Evolutionary conservation across 176 grass and related monocot genomes (phyloP).

Genomic region (Cenchrus purpureus): DNA sequence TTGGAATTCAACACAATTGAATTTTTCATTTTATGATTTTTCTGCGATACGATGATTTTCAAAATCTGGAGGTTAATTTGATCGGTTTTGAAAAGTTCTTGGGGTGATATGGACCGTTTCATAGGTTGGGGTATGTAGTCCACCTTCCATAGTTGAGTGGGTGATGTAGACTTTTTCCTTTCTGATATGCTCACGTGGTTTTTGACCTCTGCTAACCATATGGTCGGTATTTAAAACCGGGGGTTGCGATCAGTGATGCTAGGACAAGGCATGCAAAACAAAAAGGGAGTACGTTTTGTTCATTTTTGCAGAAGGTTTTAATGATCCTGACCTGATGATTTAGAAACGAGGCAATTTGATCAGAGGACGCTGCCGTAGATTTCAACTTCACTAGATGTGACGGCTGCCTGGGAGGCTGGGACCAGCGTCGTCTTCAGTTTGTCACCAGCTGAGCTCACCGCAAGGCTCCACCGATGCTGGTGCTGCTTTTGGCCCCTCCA

Average conservation of each 20-base stretch:
- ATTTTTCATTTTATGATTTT: too few species aligned
- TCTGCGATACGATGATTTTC: too few species aligned
- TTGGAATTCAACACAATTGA: too few species aligned
- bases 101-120: too few species aligned
- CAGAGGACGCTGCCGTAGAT: background rate
- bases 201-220: background rate
- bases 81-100: too few species aligned
- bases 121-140: background rate
- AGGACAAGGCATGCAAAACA: background rate
- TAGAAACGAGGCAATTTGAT: background rate
- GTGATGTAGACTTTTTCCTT: background rate
- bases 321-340: background rate
- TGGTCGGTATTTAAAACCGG: background rate
- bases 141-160: background rate
- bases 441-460: background rate
- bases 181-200: slow-evolving; percentile 18
- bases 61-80: too few species aligned
- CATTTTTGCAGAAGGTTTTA: background rate
- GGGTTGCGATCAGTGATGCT: background rate
- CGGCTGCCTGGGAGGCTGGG: background rate
- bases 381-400: slow-evolving; percentile 12
- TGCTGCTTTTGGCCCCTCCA: background rate
- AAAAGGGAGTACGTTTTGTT: background rate
- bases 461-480: background rate
- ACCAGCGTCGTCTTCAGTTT: slow-evolving; percentile 34